Evolutionary conservation across 2,329 filamentous ascomycete species (phyloP), one percentile per base, ranked within the genome.

Genomic region (Akanthomyces lecanii): DNA sequence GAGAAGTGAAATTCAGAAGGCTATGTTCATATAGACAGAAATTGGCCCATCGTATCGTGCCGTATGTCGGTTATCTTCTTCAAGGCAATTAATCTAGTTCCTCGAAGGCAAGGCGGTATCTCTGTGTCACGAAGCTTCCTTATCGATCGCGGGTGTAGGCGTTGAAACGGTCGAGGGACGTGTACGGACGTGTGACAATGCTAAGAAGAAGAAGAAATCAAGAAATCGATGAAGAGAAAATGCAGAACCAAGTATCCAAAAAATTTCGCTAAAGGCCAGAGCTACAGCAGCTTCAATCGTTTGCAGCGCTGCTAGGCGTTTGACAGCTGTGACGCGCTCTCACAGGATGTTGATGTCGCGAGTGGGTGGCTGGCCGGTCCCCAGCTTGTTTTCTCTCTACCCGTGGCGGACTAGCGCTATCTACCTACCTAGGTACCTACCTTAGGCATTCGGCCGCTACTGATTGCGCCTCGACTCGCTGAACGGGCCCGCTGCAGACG

Each of bases 271-370:
- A 10, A 25, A 53, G 14, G 11, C 11, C 47, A 33, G 16, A 59
- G 38, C 40, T 25, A 18, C 38, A 45, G 36, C n/a, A 3, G 48
- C 21, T 18, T 45, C 48, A 61, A 54, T 51, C 25, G 42, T 40
- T 28, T 52, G 23, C 25, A 23, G 28, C 25, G 55, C 47, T 60
- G 38, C 47, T 25, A 33, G 48, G n/a, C 38, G 58, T 45, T 61
- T 36, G 40, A 54, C 51, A 54, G 38, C 51, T 48, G 58, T 40
- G 59, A 61, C 59, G 59, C 59, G 59, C 59, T 30, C 51, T 55
- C 59, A 61, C 50, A 48, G 23, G 33, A 16, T 60, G 48, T 47
- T 61, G 50, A 54, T 54, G 59, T 61, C 59, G 59, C 59, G 59
- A 61, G 21, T 40, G 57, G 47, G 47, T 44, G n/a, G 8, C 47